Evolutionary conservation across 139 green algal genomes (phyloP), one percentile per base, ranked within the genome.

Genomic region (Zygnema circumcarinatum): DNA sequence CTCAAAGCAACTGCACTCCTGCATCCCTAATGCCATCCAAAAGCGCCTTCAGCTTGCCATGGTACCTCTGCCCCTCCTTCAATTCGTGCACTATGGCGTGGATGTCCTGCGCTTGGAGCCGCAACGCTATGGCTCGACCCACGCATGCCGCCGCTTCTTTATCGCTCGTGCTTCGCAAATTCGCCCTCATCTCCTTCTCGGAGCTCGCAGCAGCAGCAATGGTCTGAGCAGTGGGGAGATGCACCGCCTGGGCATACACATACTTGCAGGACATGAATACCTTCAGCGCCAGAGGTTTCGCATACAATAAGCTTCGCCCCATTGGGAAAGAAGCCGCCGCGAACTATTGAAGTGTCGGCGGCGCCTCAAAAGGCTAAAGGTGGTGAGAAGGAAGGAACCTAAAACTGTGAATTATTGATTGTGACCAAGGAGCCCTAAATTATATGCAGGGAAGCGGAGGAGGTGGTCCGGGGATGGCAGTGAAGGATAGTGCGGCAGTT

Each of bases 181-280:
- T 78, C 36, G 3, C 36, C 36, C 16, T 39, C 35, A 78, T 41
- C 36, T 7, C 16, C 11, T 78, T 78, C 69, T 78, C 69, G 35
- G 16, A 52, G 36, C 69, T 78, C 3, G 35, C 3, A 20, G 69
- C 69, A 16, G 69, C 7, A 78, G 69, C 69, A 20, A 78, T 20
- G 35, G 69, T 78, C 16, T 78, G 35, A 16, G 69, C 69, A 16
- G 69, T 38, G 11, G 69, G 69, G 35, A 39, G 35, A 41, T 78
- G 69, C 16, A 78, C 69, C 7, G 36, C 69, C 36, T 78, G 69
- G 69, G 11, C 7, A 20, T 78, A 78, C 7, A 78, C 16, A 20
- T 78, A 78, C 69, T 78, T 78, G 69, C 7, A 52, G 35, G 69
- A 78, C 69, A 78, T 78, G 69, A 78, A 78, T 7, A 78, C 16